Percentiles rank a stretch among this genome's conserved stretches.
Evolutionary conservation across 2,329 filamentous ascomycete species (phyloP).

Genomic region (Aspergillus novofumigatus): DNA sequence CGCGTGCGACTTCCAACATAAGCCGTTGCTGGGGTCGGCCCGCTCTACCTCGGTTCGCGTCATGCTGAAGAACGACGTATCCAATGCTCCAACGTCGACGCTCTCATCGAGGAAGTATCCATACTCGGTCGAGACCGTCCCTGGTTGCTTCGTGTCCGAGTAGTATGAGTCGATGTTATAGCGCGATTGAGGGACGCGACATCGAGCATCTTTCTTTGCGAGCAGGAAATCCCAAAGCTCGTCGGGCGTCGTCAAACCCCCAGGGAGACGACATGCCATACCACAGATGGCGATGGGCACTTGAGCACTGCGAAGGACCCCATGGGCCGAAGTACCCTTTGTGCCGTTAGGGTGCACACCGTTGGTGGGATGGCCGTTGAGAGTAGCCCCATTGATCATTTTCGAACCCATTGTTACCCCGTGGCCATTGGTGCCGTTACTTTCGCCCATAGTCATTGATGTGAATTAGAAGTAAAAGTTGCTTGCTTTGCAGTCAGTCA

Average conservation of each 20-base stretch:
- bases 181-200: slow-evolving; percentile 17
- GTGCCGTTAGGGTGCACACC: not conserved
- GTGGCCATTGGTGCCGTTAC: not conserved
- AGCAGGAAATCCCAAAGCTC: too few species aligned
- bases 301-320: too few species aligned
- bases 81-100: slow-evolving; percentile 13
- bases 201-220: too few species aligned
- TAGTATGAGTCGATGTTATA: slow-evolving; percentile 15
- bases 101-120: slow-evolving; percentile 32
- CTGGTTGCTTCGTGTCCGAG: not conserved
- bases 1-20: slow-evolving; percentile 24
- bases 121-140: slow-evolving; percentile 7
- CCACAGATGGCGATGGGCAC: too few species aligned
- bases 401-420: not conserved
- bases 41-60: slow-evolving; percentile 11
- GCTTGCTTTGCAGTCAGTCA: not conserved
- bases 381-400: not conserved
- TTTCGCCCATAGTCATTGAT: not conserved
- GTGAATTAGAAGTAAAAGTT: not conserved
- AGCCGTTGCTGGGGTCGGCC: slow-evolving; percentile 25
- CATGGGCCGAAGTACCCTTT: not conserved
- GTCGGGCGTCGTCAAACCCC: too few species aligned
- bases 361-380: not conserved
- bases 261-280: too few species aligned
- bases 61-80: slow-evolving; percentile 24